Evolutionary conservation across 805 yeast genomes (phyloP), one percentile per base, ranked within the genome.

Genomic region (Soucietia sequanensis): DNA sequence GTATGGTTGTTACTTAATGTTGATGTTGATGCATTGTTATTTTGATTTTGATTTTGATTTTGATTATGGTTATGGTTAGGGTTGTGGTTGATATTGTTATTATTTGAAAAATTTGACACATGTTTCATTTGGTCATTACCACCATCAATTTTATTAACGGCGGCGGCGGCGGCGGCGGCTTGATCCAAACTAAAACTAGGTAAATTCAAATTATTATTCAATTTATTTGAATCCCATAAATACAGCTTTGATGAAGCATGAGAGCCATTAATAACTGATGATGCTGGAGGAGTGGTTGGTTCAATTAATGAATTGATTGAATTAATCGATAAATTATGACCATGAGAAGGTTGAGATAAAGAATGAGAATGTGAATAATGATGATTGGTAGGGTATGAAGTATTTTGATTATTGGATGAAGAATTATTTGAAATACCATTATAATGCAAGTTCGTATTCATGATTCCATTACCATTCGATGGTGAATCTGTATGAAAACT

Each of bases 231-330:
- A 38, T 60, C 65, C 67, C 66, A 61, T 11, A 60, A 29, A 36
- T 13, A 43, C 45, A 22, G 58, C 44, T 42, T 56, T 52, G 19
- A 28, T 32, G 34, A 13, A 8, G 11, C 23, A 8, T 8, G 11
- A 21, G 28, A 12, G 13, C 12, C 10, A 25, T 14, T 24, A 10
- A 6, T 8, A 2, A 20, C 15, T 26, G 15, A 11, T 12, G 16
- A 17, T n/a, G 34, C 44, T 14, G 78, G 77, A 3, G 80, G 80
- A 3, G 80, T 74, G 26, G 74, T 58, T 6, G 80, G 80, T 44
- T 74, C 80, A 18, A 70, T 62, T 24, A 74, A 39, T 15, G 78
- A 71, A 16, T 56, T 54, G 28, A 67, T 50, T 10, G 73, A 68
- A 44, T 70, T 68, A 44, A 73, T 58, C 28, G 68, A 64, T 33